Conservation (phyloP, 331 rosid species). For the Pyracantha coccinea region DNA sequence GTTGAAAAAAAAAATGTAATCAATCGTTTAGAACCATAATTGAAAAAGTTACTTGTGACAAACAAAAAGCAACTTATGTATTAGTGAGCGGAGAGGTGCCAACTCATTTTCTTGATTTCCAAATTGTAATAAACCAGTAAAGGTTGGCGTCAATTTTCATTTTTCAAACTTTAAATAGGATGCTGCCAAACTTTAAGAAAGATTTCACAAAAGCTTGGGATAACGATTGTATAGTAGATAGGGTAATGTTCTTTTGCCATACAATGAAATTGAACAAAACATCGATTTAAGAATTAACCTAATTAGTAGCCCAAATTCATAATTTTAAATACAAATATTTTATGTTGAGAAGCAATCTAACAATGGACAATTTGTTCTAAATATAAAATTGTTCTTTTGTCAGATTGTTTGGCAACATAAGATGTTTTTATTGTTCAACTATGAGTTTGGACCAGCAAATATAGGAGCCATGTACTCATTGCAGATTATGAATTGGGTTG, state of each 20-base stretch:
- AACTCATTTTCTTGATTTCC: neutral
- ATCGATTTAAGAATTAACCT: no score
- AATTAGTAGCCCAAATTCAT: neutral
- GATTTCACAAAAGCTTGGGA: neutral
- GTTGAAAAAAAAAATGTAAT: no score
- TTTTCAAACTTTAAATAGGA: neutral
- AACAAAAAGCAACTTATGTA: neutral
- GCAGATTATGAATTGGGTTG: neutral
- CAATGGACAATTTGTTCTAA: no score
- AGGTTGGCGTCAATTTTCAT: neutral
- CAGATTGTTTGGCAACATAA: neutral
- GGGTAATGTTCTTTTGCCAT: neutral
- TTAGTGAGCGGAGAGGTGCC: neutral
- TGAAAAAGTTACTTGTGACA: neutral
- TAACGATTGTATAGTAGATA: neutral
- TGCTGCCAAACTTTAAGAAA: neutral
- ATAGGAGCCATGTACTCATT: no score
- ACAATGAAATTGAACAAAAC: neutral
- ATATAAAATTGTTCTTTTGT: neutral
- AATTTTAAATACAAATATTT: neutral
- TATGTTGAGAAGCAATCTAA: neutral
- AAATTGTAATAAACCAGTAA: neutral
- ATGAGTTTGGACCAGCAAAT: no score
- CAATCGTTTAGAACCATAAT: neutral
- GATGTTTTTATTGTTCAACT: neutral